Evolutionary conservation across 2,329 filamentous ascomycete genomes (phyloP), one percentile per base, ranked within the genome.

Genomic region (Sporothrix luriei): DNA sequence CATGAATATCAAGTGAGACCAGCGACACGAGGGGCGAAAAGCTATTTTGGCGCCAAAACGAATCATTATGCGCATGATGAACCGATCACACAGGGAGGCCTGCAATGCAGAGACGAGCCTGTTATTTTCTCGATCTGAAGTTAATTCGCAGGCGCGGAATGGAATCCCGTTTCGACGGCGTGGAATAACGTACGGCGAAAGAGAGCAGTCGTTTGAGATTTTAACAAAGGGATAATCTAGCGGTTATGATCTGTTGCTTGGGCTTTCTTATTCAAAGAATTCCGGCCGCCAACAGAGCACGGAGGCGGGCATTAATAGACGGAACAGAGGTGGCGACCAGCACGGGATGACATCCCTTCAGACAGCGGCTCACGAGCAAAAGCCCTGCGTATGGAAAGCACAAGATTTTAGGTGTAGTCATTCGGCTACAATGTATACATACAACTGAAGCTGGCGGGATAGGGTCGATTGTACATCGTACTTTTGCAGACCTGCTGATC

Each of bases 1-100:
- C 11, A 61, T 43, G 55, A 40, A 48, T 48, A 64, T 48, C n/a
- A 64, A 64, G 59, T 40, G 59, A 64, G 59, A 29, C 48, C 59
- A 24, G 57, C 57, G 57, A 16, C 38, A 26, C n/a, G 40, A 40
- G 40, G 13, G 59, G 24, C 43, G 59, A 46, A 29, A 64, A 24
- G 40, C 59, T 64, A 64, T 29, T 48, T 64, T 64, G 59, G 40
- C 40, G n/a, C 40, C 40, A 64, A 64, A 16, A 62, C 10, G 14
- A 24, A 7, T 16, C 5, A 24, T 11, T 29, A 40, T 33, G 40
- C 48, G 33, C 33, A 43, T 24, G n/a, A 43, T 33, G 5, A 6
- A 33, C 33, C 4, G 4, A 33, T 33, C 33, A 33, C 33, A 33
- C n/a, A 11, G 57, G 19, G 16, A 38, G 33, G 33, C 33, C 55